Conservation (phyloP, 2,329 filamentous ascomycete genomes). For the Drechslerella dactyloides region DNA sequence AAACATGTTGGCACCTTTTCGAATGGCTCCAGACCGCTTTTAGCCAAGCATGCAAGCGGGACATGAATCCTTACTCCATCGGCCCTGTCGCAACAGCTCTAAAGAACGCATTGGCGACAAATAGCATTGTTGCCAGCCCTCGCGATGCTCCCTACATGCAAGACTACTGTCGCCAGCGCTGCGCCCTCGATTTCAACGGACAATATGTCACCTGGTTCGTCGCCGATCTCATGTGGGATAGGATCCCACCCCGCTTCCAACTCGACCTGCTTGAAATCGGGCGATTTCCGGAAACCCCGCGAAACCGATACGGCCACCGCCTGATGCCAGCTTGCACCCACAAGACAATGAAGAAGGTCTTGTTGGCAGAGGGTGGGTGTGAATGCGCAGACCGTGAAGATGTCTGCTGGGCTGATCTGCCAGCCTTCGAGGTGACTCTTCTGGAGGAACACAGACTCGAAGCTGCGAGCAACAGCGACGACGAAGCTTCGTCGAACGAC, state of each 20-base stretch:
- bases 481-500: conserved; percentile 45
- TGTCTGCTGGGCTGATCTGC: conserved; percentile 38
- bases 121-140: conserved; percentile 45
- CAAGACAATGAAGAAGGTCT: conserved; percentile 23
- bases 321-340: conserved; percentile 33
- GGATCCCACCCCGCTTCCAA: conserved; percentile 46
- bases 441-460: conserved; percentile 41
- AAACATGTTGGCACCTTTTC: conserved; percentile 50
- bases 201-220: conserved; percentile 46
- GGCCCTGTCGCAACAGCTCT: conserved; percentile 47
- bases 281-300: conserved; percentile 45
- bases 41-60: conserved; percentile 46
- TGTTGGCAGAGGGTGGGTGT: conserved; percentile 47
- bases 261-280: conserved; percentile 49
- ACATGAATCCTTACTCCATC: conserved; percentile 51
- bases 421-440: conserved; percentile 42
- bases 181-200: conserved; percentile 40
- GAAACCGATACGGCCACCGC: conserved; percentile 46
- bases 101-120: conserved; percentile 43
- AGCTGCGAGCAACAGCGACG: conserved; percentile 32
- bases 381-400: conserved; percentile 50
- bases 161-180: conserved; percentile 36
- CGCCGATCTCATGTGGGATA: conserved; percentile 47
- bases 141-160: conserved; percentile 48
- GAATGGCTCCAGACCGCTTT: conserved; percentile 50